These are phyloP conservation scores for Fusarium tricinctum DNA, from an alignment of 2,329 filamentous ascomycete species.

Conservation along the genomic window DNA sequence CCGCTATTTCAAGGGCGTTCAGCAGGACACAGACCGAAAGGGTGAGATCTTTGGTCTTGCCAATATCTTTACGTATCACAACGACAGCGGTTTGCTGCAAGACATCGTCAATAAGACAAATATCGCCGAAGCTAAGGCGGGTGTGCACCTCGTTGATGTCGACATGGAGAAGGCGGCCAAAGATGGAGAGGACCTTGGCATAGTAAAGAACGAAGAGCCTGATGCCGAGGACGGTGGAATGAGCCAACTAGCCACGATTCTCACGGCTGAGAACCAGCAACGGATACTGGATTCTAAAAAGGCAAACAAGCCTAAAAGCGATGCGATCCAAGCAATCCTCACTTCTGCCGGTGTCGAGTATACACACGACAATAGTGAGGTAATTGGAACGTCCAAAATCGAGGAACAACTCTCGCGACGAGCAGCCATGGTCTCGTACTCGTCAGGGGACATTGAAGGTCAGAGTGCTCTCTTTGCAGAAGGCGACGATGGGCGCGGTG, in stretches of 20 bases:
- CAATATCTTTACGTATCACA: constrained; percentile 88
- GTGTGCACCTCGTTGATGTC: constrained; percentile 83
- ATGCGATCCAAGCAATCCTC: constrained; percentile 90
- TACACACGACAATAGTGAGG: constrained; percentile 95
- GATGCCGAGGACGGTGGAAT: constrained; percentile 76
- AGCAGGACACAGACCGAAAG: constrained; percentile 83
- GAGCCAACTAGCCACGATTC: constrained; percentile 75
- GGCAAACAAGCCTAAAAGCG: constrained; percentile 65
- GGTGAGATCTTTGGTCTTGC: constrained; percentile 93
- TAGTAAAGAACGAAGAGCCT: constrained; percentile 63
- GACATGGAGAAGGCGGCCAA: constrained; percentile 74
- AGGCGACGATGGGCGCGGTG: constrained; percentile 56
- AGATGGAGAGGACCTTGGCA: constrained; percentile 62
- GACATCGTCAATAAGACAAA: constrained; percentile 99
- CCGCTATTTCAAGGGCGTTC: constrained; percentile 94
- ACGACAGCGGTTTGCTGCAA: constrained; percentile 83
- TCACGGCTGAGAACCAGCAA: constrained; percentile 63
- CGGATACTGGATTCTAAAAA: constrained; percentile 54
- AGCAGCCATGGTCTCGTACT: constrained; percentile 73
- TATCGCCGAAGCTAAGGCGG: constrained; percentile 90
- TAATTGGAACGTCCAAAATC: constrained; percentile 92
- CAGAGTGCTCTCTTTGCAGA: constrained; percentile 71
- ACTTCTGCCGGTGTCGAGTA: constrained; percentile 91
- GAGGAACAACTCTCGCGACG: constrained; percentile 85
- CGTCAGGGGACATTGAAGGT: constrained; percentile 60